Conservation (phyloP, 257 asterid species). For the Sherardia arvensis region DNA sequence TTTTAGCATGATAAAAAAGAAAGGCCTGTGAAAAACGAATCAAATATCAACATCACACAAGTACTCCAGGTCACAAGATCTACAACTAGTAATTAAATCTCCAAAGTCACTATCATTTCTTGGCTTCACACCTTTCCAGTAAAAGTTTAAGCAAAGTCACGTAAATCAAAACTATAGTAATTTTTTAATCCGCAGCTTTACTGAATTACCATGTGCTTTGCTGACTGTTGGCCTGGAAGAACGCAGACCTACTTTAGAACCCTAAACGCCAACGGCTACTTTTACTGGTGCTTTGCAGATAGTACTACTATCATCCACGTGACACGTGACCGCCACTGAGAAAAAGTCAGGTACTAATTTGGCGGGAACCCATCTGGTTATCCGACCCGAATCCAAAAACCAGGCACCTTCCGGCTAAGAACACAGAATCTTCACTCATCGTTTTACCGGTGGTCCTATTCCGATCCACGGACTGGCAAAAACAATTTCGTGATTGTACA, state of each 20-base stretch:
- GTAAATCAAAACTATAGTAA: too few species aligned
- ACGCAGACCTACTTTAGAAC: not conserved
- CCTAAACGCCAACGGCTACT: slow-evolving; percentile 27
- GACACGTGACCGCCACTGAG: slow-evolving; percentile 19
- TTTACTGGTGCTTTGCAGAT: slow-evolving; percentile 13
- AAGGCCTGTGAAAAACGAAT: not conserved
- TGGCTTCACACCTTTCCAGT: not conserved
- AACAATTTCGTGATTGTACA: not conserved
- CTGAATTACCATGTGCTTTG: not conserved
- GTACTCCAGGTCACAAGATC: not conserved
- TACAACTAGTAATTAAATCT: not conserved
- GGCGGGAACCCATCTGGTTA: slow-evolving; percentile 15
- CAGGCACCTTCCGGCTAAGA: not conserved
- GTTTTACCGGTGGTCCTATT: slow-evolving; percentile 1
- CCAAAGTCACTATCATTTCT: not conserved
- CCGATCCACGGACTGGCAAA: not conserved
- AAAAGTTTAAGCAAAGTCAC: too few species aligned
- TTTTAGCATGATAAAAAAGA: too few species aligned
- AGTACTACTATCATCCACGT: slow-evolving; percentile 13
- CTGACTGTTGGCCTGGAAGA: not conserved
- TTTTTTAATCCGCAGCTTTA: not conserved
- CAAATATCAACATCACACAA: not conserved
- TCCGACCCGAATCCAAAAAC: slow-evolving; percentile 6
- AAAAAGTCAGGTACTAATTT: slow-evolving; percentile 10
- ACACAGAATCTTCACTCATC: not conserved